These are phyloP conservation scores for Endotrypanum monterogeii DNA, from an alignment of 208 protist genomes.

Conservation along the genomic window DNA sequence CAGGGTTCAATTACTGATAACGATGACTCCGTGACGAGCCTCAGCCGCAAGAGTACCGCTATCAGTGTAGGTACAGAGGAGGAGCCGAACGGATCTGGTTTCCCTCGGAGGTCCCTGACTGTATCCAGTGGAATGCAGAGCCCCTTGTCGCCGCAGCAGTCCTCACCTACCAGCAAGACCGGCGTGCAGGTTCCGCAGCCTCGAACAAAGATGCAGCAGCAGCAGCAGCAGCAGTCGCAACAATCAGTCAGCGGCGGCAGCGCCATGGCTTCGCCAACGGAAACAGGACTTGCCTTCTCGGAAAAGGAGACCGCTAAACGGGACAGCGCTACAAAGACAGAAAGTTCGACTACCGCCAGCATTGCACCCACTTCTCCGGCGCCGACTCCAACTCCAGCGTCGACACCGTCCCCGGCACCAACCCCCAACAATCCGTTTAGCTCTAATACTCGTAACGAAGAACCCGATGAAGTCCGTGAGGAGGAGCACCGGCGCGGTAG, in stretches of 20 bases:
- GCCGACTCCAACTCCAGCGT: background rate
- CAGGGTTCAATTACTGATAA: slow-evolving; percentile 2
- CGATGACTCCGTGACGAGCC: background rate
- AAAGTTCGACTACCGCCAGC: slow-evolving; percentile 4
- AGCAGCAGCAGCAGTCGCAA: slow-evolving; percentile 36
- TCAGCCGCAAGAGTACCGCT: background rate
- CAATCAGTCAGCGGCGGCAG: slow-evolving; percentile 19
- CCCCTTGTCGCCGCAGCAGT: slow-evolving; percentile 18
- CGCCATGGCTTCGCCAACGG: slow-evolving; percentile 26
- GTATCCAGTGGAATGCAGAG: slow-evolving; percentile 13
- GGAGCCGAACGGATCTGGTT: background rate
- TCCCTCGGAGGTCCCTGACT: slow-evolving; percentile 8
- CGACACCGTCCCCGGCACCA: slow-evolving; percentile 3
- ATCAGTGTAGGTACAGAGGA: background rate
- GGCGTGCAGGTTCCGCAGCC: slow-evolving; percentile 66
- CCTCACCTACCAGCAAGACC: slow-evolving; percentile 26
- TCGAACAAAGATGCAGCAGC: slow-evolving; percentile 58
- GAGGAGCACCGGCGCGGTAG: slow-evolving; percentile 39
- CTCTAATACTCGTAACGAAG: slow-evolving; percentile 22
- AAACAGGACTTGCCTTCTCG: slow-evolving; percentile 24
- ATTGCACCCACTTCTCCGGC: slow-evolving; percentile 4
- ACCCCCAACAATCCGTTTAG: slow-evolving; percentile 15
- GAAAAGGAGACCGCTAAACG: slow-evolving; percentile 32
- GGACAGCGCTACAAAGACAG: slow-evolving; percentile 13
- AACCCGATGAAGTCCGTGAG: slow-evolving; percentile 25